Percentiles rank a stretch among this genome's conserved stretches.
These are phyloP conservation scores for Colletotrichum cordylinicola DNA, from an alignment of 2,329 filamentous ascomycete species.

Conservation along the genomic window DNA sequence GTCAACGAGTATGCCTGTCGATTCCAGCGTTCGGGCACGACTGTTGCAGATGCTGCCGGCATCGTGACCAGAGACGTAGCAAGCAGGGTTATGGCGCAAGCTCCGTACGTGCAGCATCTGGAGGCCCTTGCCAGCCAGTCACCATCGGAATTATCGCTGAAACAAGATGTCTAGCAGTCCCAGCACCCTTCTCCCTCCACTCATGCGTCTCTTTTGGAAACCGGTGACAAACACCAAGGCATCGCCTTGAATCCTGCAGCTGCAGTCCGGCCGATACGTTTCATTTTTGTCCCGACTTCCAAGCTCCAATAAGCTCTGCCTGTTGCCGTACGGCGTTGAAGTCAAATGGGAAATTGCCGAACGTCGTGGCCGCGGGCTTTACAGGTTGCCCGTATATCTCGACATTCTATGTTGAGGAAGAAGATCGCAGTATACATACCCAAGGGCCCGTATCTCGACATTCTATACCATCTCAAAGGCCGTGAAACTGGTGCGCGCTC, in stretches of 20 bases:
- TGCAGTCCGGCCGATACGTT: not conserved
- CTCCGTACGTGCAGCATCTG: not conserved
- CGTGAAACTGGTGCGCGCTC: not conserved
- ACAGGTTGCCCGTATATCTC: not conserved
- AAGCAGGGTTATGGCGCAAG: not conserved
- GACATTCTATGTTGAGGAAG: not conserved
- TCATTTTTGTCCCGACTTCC: not conserved
- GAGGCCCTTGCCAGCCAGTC: not conserved
- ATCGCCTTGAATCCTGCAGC: not conserved
- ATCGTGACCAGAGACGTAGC: not conserved
- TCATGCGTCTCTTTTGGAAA: not conserved
- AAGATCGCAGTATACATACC: too few relatives aligned
- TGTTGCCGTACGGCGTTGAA: not conserved
- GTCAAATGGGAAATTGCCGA: not conserved
- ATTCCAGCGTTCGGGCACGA: not conserved
- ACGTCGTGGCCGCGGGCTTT: not conserved
- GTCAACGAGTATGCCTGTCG: not conserved
- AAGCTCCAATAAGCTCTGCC: not conserved
- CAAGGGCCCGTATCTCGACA: not conserved
- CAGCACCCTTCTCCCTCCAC: not conserved
- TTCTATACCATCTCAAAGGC: not conserved
- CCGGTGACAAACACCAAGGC: not conserved
- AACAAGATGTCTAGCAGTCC: not conserved
- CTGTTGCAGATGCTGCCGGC: not conserved
- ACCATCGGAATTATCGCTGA: not conserved